Evolutionary conservation across 306 rosid species (phyloP).

Genomic region (Sindora glabra): DNA sequence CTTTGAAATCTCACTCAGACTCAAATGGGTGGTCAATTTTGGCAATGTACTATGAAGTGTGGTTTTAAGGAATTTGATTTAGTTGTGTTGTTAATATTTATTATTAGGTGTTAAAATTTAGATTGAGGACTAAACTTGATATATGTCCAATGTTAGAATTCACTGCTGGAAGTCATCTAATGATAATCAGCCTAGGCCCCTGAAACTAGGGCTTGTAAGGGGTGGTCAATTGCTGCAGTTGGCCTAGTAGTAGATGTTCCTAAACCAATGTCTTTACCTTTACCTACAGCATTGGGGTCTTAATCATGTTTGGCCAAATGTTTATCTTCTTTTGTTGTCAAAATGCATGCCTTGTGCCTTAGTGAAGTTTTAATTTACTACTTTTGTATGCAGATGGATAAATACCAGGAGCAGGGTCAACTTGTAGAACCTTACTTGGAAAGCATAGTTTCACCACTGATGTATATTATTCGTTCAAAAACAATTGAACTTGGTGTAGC

Average conservation of each 20-base stretch:
- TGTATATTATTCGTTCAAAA: constrained; percentile 62
- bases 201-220: neutral
- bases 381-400: constrained; percentile 65
- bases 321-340: neutral
- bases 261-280: neutral
- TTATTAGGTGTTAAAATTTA: neutral
- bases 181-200: neutral
- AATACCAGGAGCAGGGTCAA: constrained; percentile 96
- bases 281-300: neutral
- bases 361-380: neutral
- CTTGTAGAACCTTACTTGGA: constrained; percentile 88
- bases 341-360: neutral
- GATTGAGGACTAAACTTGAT: neutral
- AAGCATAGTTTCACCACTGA: constrained; percentile 76
- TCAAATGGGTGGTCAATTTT: neutral
- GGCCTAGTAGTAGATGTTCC: neutral
- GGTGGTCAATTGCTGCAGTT: neutral
- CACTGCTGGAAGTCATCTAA: neutral
- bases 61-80: neutral
- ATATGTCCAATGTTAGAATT: neutral
- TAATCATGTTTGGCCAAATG: neutral
- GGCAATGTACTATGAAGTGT: neutral
- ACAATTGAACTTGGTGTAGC: constrained; percentile 56
- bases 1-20: neutral
- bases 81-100: neutral